Evolutionary conservation across 73 alveolate genomes (phyloP).

Genomic region (Tetrahymena thermophila): DNA sequence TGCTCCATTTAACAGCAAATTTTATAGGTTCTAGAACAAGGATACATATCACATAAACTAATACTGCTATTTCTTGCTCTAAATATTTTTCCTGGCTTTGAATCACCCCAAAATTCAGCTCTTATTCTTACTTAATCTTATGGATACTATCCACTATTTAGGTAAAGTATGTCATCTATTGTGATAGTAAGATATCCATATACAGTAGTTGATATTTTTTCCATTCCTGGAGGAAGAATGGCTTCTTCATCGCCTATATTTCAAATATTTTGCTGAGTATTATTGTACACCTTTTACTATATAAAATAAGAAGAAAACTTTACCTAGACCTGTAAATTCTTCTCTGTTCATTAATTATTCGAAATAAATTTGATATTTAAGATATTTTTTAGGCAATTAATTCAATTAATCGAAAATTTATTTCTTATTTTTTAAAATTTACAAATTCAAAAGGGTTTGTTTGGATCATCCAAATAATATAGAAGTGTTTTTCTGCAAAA

Average conservation of each 20-base stretch:
- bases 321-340: neutral
- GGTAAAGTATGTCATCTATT: neutral
- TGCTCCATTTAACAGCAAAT: neutral
- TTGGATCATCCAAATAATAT: neutral
- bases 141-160: neutral
- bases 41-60: neutral
- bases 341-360: neutral
- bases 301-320: neutral
- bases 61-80: neutral
- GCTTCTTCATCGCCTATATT: neutral
- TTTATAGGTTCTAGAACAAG: neutral
- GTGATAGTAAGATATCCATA: neutral
- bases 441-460: neutral
- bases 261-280: neutral
- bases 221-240: neutral
- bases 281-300: neutral
- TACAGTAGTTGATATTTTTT: neutral
- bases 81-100: neutral
- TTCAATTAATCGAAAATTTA: too few relatives aligned
- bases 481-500: neutral
- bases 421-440: neutral
- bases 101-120: neutral
- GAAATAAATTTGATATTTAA: too few relatives aligned
- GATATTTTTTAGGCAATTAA: neutral
- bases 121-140: neutral